These are phyloP conservation scores for Podospora australis DNA, from an alignment of 495 filamentous ascomycete species.

Conservation along the genomic window DNA sequence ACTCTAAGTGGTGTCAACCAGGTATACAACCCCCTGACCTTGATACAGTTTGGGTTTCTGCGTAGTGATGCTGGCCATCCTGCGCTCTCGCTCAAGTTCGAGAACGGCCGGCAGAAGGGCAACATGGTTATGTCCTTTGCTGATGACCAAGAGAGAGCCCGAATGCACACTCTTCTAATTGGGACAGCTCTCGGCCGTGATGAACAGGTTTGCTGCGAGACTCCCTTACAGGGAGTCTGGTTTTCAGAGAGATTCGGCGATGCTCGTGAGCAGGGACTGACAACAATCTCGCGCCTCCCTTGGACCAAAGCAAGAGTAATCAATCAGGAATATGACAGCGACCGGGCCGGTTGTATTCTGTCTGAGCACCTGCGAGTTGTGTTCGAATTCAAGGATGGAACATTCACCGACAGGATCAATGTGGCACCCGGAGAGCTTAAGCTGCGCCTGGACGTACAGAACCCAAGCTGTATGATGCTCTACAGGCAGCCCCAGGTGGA, in stretches of 20 bases:
- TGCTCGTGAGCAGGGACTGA: slow-evolving; percentile 30
- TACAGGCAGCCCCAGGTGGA: slow-evolving; percentile 60
- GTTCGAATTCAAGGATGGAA: slow-evolving; percentile 59
- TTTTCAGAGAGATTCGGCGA: slow-evolving; percentile 53
- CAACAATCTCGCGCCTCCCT: slow-evolving; percentile 38
- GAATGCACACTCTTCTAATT: slow-evolving; percentile 60
- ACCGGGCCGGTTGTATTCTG: slow-evolving; percentile 52
- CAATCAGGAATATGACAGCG: slow-evolving; percentile 45
- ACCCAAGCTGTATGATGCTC: slow-evolving; percentile 55
- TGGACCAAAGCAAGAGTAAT: slow-evolving; percentile 48
- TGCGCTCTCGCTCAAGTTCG: slow-evolving; percentile 62
- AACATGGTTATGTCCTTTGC: slow-evolving; percentile 70
- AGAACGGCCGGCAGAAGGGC: slow-evolving; percentile 55
- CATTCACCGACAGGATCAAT: slow-evolving; percentile 67
- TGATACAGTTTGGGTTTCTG: slow-evolving; percentile 66
- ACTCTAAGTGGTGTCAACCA: slow-evolving; percentile 67
- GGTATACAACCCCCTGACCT: slow-evolving; percentile 49
- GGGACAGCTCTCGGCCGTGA: slow-evolving; percentile 54
- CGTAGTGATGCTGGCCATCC: slow-evolving; percentile 60
- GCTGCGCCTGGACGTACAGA: slow-evolving; percentile 52
- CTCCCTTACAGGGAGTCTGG: slow-evolving; percentile 53
- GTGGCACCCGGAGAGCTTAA: slow-evolving; percentile 69
- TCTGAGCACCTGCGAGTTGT: slow-evolving; percentile 66
- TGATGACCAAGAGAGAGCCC: slow-evolving; percentile 57
- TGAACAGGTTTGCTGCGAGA: slow-evolving; percentile 57